Base-by-base conservation (phyloP, 2,329 filamentous ascomycete species). In the Fusarium sp. region DNA sequence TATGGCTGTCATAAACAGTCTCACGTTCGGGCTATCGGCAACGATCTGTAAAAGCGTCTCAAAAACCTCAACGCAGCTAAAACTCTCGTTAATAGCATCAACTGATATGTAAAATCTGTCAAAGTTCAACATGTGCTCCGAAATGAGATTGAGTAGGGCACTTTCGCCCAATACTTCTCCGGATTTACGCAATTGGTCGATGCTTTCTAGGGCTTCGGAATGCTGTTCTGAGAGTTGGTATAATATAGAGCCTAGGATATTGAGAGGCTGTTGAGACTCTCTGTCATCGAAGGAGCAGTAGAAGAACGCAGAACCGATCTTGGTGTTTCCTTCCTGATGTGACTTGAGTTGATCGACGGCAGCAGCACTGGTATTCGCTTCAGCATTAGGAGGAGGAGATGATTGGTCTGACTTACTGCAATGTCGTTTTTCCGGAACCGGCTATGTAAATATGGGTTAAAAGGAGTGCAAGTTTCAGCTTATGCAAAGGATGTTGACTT, bases 91-190 rank as follows among this genome's bases (percentile, higher is more conserved):
- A 0, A 52, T 52, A 3, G 48, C 48, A 7, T 52, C 48, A 3
- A 52, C n/a, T 20, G n/a, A 52, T 4, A 52, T 20, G 12, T 15
- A 36, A 3, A 52, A 52, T 2, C 1, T 36, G 0, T 52, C n/a
- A 3, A 52, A 52, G 0, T 26, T 5, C 0, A n/a, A 33, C 3
- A 52, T 2, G 12, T 52, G 4, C 3, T 36, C 3, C 2, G n/a
- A 52, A 0, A 35, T 26, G 0, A 52, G 7, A 0, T 6, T 26
- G 0, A 36, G 31, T 4, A 52, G 0, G 2, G 17, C 7, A 26
- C 1, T 36, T 9, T 36, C 17, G 0, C 33, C 18, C n/a, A 36
- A 18, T 2, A 26, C 6, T 0, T 20, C n/a, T 0, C 33, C 33
- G 4, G 48, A 52, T 0, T 52, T 33, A 8, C 17, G 33, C 6